These are phyloP conservation scores for Trypanosoma mega DNA, from an alignment of 208 protist species.

Conservation along the genomic window DNA sequence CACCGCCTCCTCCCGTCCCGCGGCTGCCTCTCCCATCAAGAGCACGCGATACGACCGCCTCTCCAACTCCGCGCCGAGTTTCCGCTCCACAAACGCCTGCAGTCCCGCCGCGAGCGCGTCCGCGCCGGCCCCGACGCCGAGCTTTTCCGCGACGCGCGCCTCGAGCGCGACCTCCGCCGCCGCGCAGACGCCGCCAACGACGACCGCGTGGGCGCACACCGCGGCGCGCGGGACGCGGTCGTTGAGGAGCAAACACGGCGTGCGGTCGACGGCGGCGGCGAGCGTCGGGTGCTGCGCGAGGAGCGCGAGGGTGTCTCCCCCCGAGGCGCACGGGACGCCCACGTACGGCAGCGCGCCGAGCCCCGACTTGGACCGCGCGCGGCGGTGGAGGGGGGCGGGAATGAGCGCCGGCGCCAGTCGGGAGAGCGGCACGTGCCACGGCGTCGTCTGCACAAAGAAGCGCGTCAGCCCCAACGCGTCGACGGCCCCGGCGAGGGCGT, in stretches of 20 bases:
- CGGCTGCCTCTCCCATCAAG: constrained; percentile 34
- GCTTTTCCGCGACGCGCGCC: constrained; percentile 32
- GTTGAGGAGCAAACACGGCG: constrained; percentile 63
- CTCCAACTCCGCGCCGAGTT: constrained; percentile 28
- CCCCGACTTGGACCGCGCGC: constrained; percentile 25
- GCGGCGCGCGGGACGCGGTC: constrained; percentile 35
- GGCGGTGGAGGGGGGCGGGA: constrained; percentile 33
- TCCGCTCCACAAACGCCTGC: constrained; percentile 36
- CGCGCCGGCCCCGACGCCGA: constrained; percentile 29
- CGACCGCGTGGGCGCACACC: constrained; percentile 44
- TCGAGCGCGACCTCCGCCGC: constrained; percentile 59
- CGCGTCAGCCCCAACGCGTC: constrained; percentile 45
- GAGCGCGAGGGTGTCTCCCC: constrained; percentile 40
- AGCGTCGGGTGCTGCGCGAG: constrained; percentile 29
- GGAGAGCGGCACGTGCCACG: constrained; percentile 42
- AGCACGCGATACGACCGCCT: constrained; percentile 47
- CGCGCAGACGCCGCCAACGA: constrained; percentile 51
- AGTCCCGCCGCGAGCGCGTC: constrained; percentile 40
- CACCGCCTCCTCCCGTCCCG: constrained; percentile 17
- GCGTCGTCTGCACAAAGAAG: constrained; percentile 60
- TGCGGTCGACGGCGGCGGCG: constrained; percentile 35
- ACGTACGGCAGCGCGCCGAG: constrained; percentile 40
- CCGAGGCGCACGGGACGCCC: constrained; percentile 34
- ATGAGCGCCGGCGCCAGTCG: constrained; percentile 54
- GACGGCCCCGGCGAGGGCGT: constrained; percentile 31